Conservation (phyloP, 2,329 filamentous ascomycete genomes). For the Iodosphaeria phyllophila region DNA sequence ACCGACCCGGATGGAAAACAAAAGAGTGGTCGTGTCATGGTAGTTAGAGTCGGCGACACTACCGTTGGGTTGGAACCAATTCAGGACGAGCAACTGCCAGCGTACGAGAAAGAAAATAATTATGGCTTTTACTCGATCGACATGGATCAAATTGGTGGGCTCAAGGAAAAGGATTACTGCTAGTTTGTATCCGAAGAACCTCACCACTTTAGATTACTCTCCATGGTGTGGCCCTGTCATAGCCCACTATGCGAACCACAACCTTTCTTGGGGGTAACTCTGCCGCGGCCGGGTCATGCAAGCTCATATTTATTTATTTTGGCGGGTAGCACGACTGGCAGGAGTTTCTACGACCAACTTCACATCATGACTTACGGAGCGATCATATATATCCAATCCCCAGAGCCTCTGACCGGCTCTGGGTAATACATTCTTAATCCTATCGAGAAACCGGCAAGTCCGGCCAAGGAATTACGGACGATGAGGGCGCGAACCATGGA, state of each 20-base stretch:
- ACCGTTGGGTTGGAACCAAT: slow-evolving; percentile 78
- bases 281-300: not conserved
- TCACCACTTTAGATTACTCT: not conserved
- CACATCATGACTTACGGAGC: slow-evolving; percentile 5
- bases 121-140: slow-evolving; percentile 84
- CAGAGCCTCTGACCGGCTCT: slow-evolving; percentile 3
- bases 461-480: too few relatives aligned
- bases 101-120: slow-evolving; percentile 68
- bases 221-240: not conserved
- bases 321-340: too few relatives aligned
- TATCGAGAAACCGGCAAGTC: slow-evolving; percentile 6
- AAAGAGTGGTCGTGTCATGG: slow-evolving; percentile 73
- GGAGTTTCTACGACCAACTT: slow-evolving; percentile 3
- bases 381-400: slow-evolving; percentile 1
- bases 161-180: slow-evolving; percentile 66
- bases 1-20: slow-evolving; percentile 68
- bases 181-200: slow-evolving; percentile 12
- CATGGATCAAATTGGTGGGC: slow-evolving; percentile 80
- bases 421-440: slow-evolving; percentile 5
- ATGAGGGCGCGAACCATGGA: too few relatives aligned
- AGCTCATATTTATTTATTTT: slow-evolving; percentile 1
- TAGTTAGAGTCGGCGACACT: slow-evolving; percentile 80
- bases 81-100: slow-evolving; percentile 61
- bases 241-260: slow-evolving; percentile 1
- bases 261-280: not conserved